Conservation (phyloP, 2,329 filamentous ascomycete genomes). For the Alternaria conjuncta region DNA sequence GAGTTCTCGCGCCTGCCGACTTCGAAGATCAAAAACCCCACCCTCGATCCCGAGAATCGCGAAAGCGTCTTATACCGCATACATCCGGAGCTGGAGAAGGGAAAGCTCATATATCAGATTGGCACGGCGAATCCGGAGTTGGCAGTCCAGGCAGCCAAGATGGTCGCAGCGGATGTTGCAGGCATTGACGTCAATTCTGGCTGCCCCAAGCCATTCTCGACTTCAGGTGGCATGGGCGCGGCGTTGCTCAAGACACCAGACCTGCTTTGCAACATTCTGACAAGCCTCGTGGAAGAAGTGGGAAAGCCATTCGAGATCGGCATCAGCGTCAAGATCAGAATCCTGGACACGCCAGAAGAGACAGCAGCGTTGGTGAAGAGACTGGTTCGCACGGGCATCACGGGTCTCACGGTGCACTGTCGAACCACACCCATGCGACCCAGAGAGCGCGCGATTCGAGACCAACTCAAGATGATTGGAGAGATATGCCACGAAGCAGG, state of each 20-base stretch:
- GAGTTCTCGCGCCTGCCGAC: slow-evolving; percentile 83
- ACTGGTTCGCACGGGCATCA: slow-evolving; percentile 87
- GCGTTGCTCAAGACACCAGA: slow-evolving; percentile 87
- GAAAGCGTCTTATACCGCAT: slow-evolving; percentile 82
- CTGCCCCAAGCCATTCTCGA: slow-evolving; percentile 98
- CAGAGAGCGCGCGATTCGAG: slow-evolving; percentile 82
- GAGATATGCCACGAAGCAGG: slow-evolving; percentile 81
- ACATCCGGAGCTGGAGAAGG: slow-evolving; percentile 76
- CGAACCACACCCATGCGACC: slow-evolving; percentile 96
- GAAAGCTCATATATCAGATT: slow-evolving; percentile 85
- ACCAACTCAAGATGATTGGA: slow-evolving; percentile 83
- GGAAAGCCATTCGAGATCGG: slow-evolving; percentile 81
- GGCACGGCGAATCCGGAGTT: slow-evolving; percentile 83
- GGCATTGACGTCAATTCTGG: slow-evolving; percentile 98
- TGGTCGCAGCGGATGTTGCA: slow-evolving; percentile 85
- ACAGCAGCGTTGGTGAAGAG: slow-evolving; percentile 79
- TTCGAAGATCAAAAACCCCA: slow-evolving; percentile 68
- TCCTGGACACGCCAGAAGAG: slow-evolving; percentile 76
- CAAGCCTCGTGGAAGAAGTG: slow-evolving; percentile 80
- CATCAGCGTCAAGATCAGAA: slow-evolving; percentile 94
- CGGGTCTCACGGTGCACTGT: slow-evolving; percentile 90
- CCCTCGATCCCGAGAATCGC: slow-evolving; percentile 59
- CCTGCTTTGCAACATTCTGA: slow-evolving; percentile 80
- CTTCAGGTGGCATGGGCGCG: slow-evolving; percentile 92
- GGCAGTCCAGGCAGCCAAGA: slow-evolving; percentile 81